Evolutionary conservation across 495 filamentous ascomycete genomes (phyloP), one percentile per base, ranked within the genome.

Genomic region (Annulohypoxylon bovei): DNA sequence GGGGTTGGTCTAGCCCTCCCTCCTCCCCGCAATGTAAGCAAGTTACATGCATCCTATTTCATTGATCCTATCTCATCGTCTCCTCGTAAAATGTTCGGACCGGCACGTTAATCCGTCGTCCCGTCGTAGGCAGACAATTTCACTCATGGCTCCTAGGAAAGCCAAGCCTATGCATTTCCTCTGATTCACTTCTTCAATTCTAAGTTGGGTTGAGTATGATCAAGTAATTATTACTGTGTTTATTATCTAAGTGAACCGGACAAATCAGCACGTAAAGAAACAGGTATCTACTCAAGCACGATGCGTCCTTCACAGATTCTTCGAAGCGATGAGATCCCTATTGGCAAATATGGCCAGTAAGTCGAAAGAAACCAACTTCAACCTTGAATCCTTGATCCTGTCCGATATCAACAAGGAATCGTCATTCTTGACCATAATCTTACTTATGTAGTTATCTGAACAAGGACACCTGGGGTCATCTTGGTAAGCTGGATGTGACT

Each of bases 301-400:
- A 71, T 71, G 68, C 68, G 58, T 35, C 62, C 68, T 6, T 57
- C 68, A 0, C 68, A 67, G 52, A 47, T 67, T 46, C 68, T 71
- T 54, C 62, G 63, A 54, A 63, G 62, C 33, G 20, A 23, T 6
- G 68, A 67, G 28, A 22, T 56, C 6, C 69, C 59, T 14, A 64
- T 72, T 47, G 63, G 69, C 5, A 72, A 67, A 72, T 67, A 72
- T 39, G 18, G 47, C 35, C 69, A 72, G 64, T 72, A 67, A 64
- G 63, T 67, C 4, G 22, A 23, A 14, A 53, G 22, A 18, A 11
- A 25, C 33, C 6, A 0, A 27, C 3, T n/a, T 23, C 25, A 33
- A 30, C 3, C 18, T 37, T 20, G 33, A 56, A 16, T 30, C 16
- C 25, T 16, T 2, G 5, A 46, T 40, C n/a, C 9, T 20, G 14